phyloP scores from a whole-genome alignment of 805 yeast genomes.

The Cyberlindnera americana region DNA sequence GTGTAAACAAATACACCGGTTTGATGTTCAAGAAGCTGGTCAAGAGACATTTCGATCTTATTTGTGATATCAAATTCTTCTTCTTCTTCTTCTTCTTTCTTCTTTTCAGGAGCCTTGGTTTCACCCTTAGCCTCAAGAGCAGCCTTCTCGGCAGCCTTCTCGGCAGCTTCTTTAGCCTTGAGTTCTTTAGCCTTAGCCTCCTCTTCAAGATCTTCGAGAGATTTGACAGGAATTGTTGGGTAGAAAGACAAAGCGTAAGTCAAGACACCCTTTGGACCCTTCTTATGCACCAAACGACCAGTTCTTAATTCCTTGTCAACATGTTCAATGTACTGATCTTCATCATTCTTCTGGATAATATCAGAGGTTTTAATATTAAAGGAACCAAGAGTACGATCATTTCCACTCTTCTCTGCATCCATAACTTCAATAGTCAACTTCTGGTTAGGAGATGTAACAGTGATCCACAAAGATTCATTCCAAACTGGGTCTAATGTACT shows the following conservation, averaged over 20 bases:
- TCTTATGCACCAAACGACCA: conserved; percentile 64
- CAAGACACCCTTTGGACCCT: conserved; percentile 81
- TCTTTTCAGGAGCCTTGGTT: conserved; percentile 26
- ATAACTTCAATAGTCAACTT: conserved; percentile 80
- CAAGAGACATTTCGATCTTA: conserved; percentile 52
- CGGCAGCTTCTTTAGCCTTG: conserved; percentile 28
- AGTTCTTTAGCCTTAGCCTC: conserved; percentile 41
- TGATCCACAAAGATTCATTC: conserved; percentile 78
- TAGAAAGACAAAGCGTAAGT: conserved; percentile 75
- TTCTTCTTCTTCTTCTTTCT: conserved; percentile 33
- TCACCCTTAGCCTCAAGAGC: conserved; percentile 31
- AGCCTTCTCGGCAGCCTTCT: conserved; percentile 30
- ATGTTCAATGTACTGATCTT: conserved; percentile 61
- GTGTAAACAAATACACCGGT: conserved; percentile 78
- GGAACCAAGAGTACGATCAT: conserved; percentile 85
- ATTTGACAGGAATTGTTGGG: conserved; percentile 77
- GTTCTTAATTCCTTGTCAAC: conserved; percentile 53
- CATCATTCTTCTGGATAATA: conserved; percentile 56
- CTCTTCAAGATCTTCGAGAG: conserved; percentile 68
- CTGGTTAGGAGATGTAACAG: conserved; percentile 81
- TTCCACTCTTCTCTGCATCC: conserved; percentile 80
- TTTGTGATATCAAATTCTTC: conserved; percentile 32
- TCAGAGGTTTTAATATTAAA: conserved; percentile 67
- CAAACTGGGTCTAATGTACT: conserved; percentile 76
- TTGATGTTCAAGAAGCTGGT: conserved; percentile 52